phyloP scores from a whole-genome alignment of 768 basidiomycete species.

The Lactifluus echinatus region DNA sequence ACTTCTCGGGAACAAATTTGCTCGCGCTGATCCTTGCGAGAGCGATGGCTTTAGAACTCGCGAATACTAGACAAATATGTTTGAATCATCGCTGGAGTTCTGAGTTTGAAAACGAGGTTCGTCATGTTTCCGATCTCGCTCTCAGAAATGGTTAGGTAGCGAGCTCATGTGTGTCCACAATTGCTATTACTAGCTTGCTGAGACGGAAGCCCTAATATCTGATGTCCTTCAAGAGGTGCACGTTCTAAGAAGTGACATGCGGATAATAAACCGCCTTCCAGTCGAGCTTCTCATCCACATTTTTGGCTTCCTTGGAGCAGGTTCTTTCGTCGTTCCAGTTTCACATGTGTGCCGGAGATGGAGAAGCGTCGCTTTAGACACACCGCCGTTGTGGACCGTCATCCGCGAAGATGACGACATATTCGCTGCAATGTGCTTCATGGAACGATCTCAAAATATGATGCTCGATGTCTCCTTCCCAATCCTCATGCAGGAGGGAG shows the following conservation, averaged over 20 bases:
- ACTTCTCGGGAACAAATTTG: neutral
- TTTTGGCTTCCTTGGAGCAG: slow-evolving; percentile 4
- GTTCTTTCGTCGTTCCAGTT: neutral
- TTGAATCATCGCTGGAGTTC: neutral
- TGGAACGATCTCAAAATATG: neutral
- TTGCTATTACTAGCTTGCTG: neutral
- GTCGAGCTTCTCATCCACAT: slow-evolving; percentile 10
- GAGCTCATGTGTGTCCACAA: neutral
- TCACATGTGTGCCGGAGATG: slow-evolving; percentile 10
- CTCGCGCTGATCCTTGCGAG: slow-evolving; percentile 3
- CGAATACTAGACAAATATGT: neutral
- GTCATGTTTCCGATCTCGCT: neutral
- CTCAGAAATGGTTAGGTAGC: neutral
- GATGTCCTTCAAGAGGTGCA: neutral
- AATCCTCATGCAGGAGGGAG: neutral
- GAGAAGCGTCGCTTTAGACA: neutral
- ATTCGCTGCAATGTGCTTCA: neutral
- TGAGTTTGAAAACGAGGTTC: slow-evolving; percentile 1
- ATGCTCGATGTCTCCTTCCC: slow-evolving; percentile 4
- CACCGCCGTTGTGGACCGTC: slow-evolving; percentile 3
- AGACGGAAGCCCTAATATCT: neutral
- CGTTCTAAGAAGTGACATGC: neutral
- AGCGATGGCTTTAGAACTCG: neutral
- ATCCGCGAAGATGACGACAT: slow-evolving; percentile 3
- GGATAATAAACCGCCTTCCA: slow-evolving; percentile 4